Conservation (phyloP, 805 yeast genomes). For the Teunomyces funiuensis region DNA sequence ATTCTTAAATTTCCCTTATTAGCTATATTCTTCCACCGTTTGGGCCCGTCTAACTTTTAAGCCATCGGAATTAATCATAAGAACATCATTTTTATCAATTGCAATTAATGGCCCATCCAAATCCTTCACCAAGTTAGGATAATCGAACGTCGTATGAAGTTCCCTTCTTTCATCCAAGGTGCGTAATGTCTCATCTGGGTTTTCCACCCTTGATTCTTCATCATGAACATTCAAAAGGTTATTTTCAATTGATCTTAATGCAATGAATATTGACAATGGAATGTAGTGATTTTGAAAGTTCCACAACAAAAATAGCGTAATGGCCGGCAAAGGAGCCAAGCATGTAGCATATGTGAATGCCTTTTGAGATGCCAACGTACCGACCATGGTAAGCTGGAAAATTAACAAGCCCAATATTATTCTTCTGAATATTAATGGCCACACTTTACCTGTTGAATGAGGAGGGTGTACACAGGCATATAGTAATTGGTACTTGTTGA, state of each 20-base stretch:
- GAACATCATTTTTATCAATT: slow-evolving; percentile 49
- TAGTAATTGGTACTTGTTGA: slow-evolving; percentile 85
- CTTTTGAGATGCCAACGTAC: slow-evolving; percentile 77
- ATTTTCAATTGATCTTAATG: slow-evolving; percentile 73
- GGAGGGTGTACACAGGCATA: slow-evolving; percentile 94
- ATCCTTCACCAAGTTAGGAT: slow-evolving; percentile 67
- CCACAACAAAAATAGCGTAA: slow-evolving; percentile 67
- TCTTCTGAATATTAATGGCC: slow-evolving; percentile 88
- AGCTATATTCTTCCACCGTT: slow-evolving; percentile 3
- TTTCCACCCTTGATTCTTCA: slow-evolving; percentile 15
- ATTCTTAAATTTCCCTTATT: too few species aligned
- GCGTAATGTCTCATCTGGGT: slow-evolving; percentile 21
- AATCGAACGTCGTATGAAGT: slow-evolving; percentile 66
- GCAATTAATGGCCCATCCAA: slow-evolving; percentile 88
- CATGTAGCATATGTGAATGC: slow-evolving; percentile 74
- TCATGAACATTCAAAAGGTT: slow-evolving; percentile 30
- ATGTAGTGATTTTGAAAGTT: slow-evolving; percentile 78
- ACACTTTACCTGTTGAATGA: slow-evolving; percentile 93
- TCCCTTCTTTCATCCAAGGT: slow-evolving; percentile 84
- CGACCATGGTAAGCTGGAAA: slow-evolving; percentile 92
- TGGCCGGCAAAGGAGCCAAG: slow-evolving; percentile 73
- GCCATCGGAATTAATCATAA: slow-evolving; percentile 31
- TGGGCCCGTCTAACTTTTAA: slow-evolving; percentile 7
- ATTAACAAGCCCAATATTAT: slow-evolving; percentile 76
- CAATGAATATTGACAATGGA: slow-evolving; percentile 83